These are phyloP conservation scores for Lentinula novae-zelandiae DNA, from an alignment of 1,284 basidiomycete genomes.

Conservation along the genomic window DNA sequence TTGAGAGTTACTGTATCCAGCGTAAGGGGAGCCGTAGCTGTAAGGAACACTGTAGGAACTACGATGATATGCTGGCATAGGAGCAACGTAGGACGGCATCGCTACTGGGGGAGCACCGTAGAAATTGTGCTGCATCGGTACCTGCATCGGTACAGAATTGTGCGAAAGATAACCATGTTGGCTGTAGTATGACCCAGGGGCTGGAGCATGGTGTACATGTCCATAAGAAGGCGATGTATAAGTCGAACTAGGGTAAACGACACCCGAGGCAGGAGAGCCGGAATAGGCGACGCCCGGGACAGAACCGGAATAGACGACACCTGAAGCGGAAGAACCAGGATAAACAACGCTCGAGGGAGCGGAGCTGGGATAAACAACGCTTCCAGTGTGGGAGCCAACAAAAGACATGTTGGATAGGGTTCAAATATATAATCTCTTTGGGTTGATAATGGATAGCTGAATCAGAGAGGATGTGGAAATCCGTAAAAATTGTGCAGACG, in stretches of 20 bases:
- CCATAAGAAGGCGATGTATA: neutral
- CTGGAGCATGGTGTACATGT: neutral
- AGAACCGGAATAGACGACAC: neutral
- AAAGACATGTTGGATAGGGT: slow-evolving; percentile 4
- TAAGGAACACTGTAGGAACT: slow-evolving; percentile 11
- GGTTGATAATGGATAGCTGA: neutral
- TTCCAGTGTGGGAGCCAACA: slow-evolving; percentile 4
- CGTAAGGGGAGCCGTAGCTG: slow-evolving; percentile 6
- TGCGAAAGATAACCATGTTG: neutral
- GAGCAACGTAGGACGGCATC: slow-evolving; percentile 5
- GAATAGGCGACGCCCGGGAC: neutral
- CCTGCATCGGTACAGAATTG: neutral
- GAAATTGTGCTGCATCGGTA: slow-evolving; percentile 7
- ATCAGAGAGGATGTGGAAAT: neutral
- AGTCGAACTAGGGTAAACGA: neutral
- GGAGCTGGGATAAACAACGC: neutral
- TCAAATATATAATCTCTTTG: neutral
- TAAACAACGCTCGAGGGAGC: neutral
- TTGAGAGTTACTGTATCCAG: neutral
- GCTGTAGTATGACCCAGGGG: neutral
- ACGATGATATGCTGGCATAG: slow-evolving; percentile 1
- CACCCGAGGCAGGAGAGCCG: neutral
- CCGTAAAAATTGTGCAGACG: neutral
- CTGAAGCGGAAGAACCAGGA: neutral
- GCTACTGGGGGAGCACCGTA: neutral